phyloP scores from a whole-genome alignment of 176 grass and related monocot genomes.

The Oryza officinalis region DNA sequence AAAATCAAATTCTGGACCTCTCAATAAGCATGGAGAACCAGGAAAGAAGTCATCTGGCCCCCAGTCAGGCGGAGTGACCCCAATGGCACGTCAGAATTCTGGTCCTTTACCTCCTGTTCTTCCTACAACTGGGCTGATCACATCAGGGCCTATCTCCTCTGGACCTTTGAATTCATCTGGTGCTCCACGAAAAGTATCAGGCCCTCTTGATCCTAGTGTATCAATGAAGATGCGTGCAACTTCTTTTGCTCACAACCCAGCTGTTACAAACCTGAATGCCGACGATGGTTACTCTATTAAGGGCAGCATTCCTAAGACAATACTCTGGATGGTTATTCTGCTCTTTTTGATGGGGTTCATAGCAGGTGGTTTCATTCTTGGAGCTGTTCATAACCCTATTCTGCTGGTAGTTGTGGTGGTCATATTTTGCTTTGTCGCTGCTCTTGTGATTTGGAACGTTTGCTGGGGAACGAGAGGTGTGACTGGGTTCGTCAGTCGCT shows the following conservation, averaged over 20 bases:
- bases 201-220: conserved; percentile 49
- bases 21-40: conserved; percentile 86
- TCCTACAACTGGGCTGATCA: conserved; percentile 83
- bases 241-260: conserved; percentile 67
- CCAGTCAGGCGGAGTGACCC: conserved; percentile 76
- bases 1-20: conserved; percentile 92
- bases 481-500: conserved; percentile 53
- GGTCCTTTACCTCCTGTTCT: conserved; percentile 67
- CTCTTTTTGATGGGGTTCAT: conserved; percentile 70
- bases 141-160: conserved; percentile 77
- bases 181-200: conserved; percentile 59
- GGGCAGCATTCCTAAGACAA: conserved; percentile 53
- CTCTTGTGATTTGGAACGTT: conserved; percentile 65
- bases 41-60: conserved; percentile 72
- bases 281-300: conserved; percentile 62
- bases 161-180: conserved; percentile 70
- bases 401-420: conserved; percentile 57
- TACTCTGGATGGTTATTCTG: conserved; percentile 55
- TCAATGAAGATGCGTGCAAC: conserved; percentile 61
- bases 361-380: conserved; percentile 70
- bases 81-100: conserved; percentile 71
- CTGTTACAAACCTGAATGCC: conserved; percentile 67
- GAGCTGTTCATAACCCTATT: conserved; percentile 56
- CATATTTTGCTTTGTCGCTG: conserved; percentile 54
- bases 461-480: conserved; percentile 63